Conservation (phyloP, 306 rosid genomes). For the Begonia peltatifolia region DNA sequence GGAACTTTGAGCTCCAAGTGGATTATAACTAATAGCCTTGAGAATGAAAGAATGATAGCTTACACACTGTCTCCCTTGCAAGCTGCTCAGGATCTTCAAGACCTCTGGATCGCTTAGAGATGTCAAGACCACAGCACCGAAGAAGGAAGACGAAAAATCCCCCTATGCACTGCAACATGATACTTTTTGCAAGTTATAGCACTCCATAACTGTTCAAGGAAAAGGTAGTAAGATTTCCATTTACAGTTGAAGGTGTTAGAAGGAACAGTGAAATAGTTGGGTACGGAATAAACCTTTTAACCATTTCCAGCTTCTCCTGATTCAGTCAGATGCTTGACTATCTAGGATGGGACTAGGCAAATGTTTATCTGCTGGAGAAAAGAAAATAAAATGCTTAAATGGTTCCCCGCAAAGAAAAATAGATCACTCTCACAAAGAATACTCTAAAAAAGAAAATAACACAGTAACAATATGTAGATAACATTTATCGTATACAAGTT, state of each 20-base stretch:
- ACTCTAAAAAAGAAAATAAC: no score
- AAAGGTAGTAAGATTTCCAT: no score
- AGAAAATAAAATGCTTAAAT: no score
- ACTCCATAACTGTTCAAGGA: no score
- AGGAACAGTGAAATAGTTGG: neutral
- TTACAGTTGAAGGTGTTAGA: no score
- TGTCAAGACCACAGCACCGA: slow-evolving; percentile 63
- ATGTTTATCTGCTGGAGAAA: no score
- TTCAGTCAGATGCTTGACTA: neutral
- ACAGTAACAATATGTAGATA: no score
- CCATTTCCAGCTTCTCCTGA: slow-evolving; percentile 1
- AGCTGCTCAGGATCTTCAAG: slow-evolving; percentile 82
- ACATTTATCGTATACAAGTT: no score
- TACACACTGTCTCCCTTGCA: slow-evolving; percentile 95
- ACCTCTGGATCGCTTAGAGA: slow-evolving; percentile 63
- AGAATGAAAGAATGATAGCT: slow-evolving; percentile 16
- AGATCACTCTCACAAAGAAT: no score
- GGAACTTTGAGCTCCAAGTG: neutral
- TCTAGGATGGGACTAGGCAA: no score
- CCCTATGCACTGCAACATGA: slow-evolving; percentile 49
- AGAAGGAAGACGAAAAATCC: slow-evolving; percentile 52
- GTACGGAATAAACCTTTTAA: neutral
- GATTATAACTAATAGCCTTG: neutral
- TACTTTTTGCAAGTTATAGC: neutral
- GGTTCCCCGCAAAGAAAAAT: no score